A percentile compares a stretch with the other conserved stretches of the same genome.
Conservation (phyloP, 2,329 filamentous ascomycete genomes). For the Fusarium kyushuense region DNA sequence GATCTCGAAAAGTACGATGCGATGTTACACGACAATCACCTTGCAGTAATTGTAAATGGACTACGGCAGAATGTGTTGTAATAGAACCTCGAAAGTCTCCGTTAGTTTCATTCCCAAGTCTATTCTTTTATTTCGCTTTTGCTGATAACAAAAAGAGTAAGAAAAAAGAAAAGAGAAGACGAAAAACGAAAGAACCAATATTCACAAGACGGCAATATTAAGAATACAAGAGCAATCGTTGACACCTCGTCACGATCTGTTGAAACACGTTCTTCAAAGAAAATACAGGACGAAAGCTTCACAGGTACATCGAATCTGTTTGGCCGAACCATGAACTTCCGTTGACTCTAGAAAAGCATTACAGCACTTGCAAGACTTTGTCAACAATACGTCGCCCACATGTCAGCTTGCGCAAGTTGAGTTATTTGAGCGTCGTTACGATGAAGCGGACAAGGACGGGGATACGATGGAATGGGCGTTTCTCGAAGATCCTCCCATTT, state of each 20-base stretch:
- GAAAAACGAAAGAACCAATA: background rate
- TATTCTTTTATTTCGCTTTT: fast-evolving
- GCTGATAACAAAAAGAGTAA: background rate
- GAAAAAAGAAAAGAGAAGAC: background rate
- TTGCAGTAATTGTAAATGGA: conserved; percentile 21
- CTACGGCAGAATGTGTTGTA: conserved; percentile 5
- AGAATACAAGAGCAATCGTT: background rate
- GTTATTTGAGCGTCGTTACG: too few relatives aligned
- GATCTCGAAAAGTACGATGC: conserved; percentile 20
- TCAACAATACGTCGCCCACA: background rate
- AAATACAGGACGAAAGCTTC: background rate
- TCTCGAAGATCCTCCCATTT: background rate
- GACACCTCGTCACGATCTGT: fast-evolving
- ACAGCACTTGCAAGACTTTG: background rate
- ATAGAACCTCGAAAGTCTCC: conserved; percentile 2
- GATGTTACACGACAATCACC: conserved; percentile 17
- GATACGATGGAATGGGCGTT: background rate
- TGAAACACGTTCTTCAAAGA: fast-evolving
- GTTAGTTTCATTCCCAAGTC: background rate
- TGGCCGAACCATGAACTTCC: fast-evolving
- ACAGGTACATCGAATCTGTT: background rate
- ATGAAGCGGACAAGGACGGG: background rate
- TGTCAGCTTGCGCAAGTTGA: background rate
- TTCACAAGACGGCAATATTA: background rate
- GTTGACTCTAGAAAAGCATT: background rate